phyloP scores from a whole-genome alignment of 2,329 filamentous ascomycete species.

The Colletotrichum karsti region DNA sequence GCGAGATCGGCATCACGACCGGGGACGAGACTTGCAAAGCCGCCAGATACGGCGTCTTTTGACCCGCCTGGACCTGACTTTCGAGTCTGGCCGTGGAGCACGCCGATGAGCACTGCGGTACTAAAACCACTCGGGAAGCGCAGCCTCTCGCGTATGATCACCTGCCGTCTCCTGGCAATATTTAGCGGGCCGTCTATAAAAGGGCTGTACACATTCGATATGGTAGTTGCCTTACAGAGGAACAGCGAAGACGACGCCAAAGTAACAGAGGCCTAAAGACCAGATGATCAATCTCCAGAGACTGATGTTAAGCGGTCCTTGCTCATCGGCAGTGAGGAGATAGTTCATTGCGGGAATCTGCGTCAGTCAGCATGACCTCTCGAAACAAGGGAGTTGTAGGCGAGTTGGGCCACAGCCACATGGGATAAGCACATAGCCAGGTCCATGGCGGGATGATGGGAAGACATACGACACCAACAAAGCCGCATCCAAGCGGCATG shows the following conservation, averaged over 20 bases:
- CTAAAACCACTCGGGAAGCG: conserved; percentile 97
- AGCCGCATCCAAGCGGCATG: conserved; percentile 95
- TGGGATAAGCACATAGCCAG: neutral
- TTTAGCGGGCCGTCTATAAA: neutral
- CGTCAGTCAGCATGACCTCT: neutral
- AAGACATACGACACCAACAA: conserved; percentile 79
- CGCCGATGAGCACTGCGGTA: conserved; percentile 90
- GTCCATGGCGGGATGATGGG: neutral
- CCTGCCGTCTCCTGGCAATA: conserved; percentile 72
- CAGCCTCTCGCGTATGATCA: conserved; percentile 90
- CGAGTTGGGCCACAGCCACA: neutral
- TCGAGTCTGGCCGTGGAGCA: conserved; percentile 75
- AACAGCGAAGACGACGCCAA: conserved; percentile 96
- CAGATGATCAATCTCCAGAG: conserved; percentile 85
- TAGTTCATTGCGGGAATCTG: conserved; percentile 90
- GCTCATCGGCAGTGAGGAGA: conserved; percentile 79
- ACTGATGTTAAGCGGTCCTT: conserved; percentile 77
- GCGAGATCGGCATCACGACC: neutral
- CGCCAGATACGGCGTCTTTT: conserved; percentile 45
- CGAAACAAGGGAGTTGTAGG: neutral
- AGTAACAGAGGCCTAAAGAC: conserved; percentile 93
- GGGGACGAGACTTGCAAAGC: conserved; percentile 53
- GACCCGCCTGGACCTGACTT: conserved; percentile 19
- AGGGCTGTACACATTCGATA: neutral
- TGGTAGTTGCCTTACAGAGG: conserved; percentile 65